Conservation (phyloP, 805 yeast species). For the Nakazawaea pomicola region DNA sequence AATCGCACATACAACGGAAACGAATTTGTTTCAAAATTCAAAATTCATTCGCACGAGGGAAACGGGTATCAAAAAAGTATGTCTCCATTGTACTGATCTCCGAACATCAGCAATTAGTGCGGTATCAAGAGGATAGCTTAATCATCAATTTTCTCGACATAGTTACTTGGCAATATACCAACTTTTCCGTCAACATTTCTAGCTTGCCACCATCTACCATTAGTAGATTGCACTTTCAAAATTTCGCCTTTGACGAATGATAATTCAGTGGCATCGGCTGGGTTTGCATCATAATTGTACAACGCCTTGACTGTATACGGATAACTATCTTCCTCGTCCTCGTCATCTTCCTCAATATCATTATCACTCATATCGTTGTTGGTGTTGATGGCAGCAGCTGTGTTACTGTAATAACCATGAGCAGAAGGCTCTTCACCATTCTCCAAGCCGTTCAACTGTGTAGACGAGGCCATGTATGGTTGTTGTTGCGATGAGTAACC, state of each 20-base stretch:
- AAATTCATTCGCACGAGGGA: not conserved
- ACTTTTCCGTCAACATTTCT: constrained; percentile 83
- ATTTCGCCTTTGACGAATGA: constrained; percentile 88
- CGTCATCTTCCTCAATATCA: constrained; percentile 10
- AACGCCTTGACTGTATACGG: constrained; percentile 85
- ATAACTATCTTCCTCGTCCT: constrained; percentile 41
- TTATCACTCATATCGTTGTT: constrained; percentile 14
- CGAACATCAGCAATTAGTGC: not conserved
- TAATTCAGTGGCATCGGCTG: constrained; percentile 88
- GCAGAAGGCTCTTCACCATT: constrained; percentile 32
- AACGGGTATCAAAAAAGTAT: not conserved
- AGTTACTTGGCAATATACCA: constrained; percentile 95
- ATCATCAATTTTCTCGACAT: constrained; percentile 64
- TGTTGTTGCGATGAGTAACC: constrained; percentile 12
- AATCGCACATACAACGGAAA: too few species aligned
- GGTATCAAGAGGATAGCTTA: too few species aligned
- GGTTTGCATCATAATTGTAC: constrained; percentile 83
- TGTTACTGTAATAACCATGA: constrained; percentile 17
- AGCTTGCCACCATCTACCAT: constrained; percentile 99
- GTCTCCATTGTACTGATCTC: too few species aligned
- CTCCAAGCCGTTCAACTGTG: constrained; percentile 58
- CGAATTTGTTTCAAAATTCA: not conserved
- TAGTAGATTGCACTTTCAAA: constrained; percentile 86
- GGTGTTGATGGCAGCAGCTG: constrained; percentile 13
- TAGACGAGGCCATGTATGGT: constrained; percentile 32